Conservation (phyloP, 1,284 basidiomycete genomes). For the Trichosporon sp. region DNA sequence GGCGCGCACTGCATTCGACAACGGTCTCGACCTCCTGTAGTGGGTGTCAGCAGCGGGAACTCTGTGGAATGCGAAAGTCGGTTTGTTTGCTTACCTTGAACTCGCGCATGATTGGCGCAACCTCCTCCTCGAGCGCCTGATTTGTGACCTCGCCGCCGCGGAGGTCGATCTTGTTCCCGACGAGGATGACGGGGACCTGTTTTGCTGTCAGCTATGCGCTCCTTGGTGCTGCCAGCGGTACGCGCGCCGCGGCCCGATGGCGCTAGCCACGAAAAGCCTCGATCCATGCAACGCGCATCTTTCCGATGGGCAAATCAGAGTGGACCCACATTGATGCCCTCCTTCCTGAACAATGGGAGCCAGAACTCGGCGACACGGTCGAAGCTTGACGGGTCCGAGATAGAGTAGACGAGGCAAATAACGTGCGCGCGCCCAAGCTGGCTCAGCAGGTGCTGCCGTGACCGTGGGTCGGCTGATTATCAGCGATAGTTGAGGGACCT, state of each 20-base stretch:
- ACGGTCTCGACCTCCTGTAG: constrained; percentile 93
- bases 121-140: constrained; percentile 90
- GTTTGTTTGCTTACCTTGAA: constrained; percentile 70
- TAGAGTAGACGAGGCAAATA: constrained; percentile 95
- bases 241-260: background rate
- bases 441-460: constrained; percentile 82
- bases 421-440: constrained; percentile 97
- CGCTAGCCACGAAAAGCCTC: constrained; percentile 9
- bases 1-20: constrained; percentile 90
- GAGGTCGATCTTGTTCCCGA: constrained; percentile 98
- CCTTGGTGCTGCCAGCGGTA: background rate
- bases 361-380: constrained; percentile 98
- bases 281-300: background rate
- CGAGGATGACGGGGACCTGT: constrained; percentile 94
- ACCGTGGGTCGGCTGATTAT: constrained; percentile 39
- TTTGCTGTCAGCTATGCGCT: background rate
- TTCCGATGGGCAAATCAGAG: constrained; percentile 8
- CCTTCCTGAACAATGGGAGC: constrained; percentile 93
- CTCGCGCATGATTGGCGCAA: constrained; percentile 92
- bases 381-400: constrained; percentile 93
- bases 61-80: too few species aligned
- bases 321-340: constrained; percentile 81
- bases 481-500: background rate
- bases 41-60: background rate
- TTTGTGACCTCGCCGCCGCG: constrained; percentile 91